These are phyloP conservation scores for Quercus dentata DNA, from an alignment of 306 rosid genomes.

Conservation along the genomic window DNA sequence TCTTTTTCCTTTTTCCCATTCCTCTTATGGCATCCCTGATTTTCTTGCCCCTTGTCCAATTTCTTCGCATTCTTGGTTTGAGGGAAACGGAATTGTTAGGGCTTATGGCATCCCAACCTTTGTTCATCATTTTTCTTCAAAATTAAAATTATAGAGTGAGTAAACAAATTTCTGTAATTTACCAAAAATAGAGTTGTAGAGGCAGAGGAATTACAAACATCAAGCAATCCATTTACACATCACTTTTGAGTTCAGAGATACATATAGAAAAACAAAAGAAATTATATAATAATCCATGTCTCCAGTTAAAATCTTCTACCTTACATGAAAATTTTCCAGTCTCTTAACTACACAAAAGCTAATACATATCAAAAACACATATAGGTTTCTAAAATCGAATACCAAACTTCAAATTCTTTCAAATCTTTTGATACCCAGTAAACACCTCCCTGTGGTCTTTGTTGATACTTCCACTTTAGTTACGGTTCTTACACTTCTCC, in stretches of 20 bases:
- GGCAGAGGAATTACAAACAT: conserved; percentile 22
- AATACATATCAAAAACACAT: conserved; percentile 35
- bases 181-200: background rate
- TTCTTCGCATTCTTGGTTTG: too few species aligned
- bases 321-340: conserved; percentile 33
- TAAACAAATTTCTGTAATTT: too few species aligned
- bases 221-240: conserved; percentile 46
- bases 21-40: too few species aligned
- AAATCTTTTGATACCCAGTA: conserved; percentile 29
- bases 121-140: too few species aligned
- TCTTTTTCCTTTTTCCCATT: too few species aligned
- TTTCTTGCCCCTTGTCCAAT: too few species aligned
- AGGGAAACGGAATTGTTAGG: too few species aligned
- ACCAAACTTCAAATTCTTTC: conserved; percentile 23
- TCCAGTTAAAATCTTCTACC: conserved; percentile 41
- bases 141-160: too few species aligned
- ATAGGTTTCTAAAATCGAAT: conserved; percentile 29
- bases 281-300: conserved; percentile 36
- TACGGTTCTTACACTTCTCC: conserved; percentile 77
- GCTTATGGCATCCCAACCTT: too few species aligned
- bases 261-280: conserved; percentile 33
- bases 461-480: conserved; percentile 31
- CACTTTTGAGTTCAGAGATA: conserved; percentile 33
- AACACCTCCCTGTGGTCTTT: conserved; percentile 17
- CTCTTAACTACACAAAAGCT: conserved; percentile 44